Percentiles rank a stretch among this genome's conserved stretches.
phyloP scores from a whole-genome alignment of 2,329 filamentous ascomycete species.

The Alternaria gaisen region DNA sequence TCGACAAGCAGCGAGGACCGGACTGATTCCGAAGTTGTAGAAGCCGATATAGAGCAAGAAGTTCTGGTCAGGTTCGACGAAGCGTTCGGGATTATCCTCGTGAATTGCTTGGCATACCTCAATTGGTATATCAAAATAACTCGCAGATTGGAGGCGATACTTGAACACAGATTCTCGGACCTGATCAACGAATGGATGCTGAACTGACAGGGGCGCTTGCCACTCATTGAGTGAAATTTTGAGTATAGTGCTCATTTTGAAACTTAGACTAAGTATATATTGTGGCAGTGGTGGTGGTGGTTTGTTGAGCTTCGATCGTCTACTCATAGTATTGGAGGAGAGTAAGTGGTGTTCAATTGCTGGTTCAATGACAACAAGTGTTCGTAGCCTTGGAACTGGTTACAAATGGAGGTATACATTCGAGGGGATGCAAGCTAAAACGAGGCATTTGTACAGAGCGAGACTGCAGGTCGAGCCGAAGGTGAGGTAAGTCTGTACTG shows the following conservation, averaged over 20 bases:
- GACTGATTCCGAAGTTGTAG: slow-evolving; percentile 5
- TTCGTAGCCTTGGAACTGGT: neutral
- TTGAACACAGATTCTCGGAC: slow-evolving; percentile 12
- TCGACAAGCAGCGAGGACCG: slow-evolving; percentile 4
- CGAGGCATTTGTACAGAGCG: neutral
- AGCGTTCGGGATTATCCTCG: neutral
- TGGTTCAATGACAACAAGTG: neutral
- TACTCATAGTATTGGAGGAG: neutral
- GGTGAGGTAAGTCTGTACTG: neutral
- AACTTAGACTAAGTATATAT: accelerated
- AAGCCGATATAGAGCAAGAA: slow-evolving; percentile 18
- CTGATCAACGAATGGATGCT: slow-evolving; percentile 13
- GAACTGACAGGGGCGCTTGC: slow-evolving; percentile 1
- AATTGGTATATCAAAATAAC: slow-evolving; percentile 11
- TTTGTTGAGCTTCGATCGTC: neutral
- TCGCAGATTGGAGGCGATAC: slow-evolving; percentile 18
- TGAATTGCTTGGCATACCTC: slow-evolving; percentile 11
- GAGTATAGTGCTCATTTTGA: neutral
- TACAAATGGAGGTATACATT: too few species aligned
- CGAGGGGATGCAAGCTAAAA: too few species aligned
- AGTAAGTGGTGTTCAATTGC: neutral
- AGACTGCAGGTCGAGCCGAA: neutral
- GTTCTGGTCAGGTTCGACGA: neutral
- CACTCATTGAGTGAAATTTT: neutral
- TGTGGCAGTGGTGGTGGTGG: neutral